Percentiles rank a stretch among this genome's conserved stretches.
These are phyloP conservation scores for Hanseniaspora thailandica DNA, from an alignment of 805 yeast species.

Conservation along the genomic window DNA sequence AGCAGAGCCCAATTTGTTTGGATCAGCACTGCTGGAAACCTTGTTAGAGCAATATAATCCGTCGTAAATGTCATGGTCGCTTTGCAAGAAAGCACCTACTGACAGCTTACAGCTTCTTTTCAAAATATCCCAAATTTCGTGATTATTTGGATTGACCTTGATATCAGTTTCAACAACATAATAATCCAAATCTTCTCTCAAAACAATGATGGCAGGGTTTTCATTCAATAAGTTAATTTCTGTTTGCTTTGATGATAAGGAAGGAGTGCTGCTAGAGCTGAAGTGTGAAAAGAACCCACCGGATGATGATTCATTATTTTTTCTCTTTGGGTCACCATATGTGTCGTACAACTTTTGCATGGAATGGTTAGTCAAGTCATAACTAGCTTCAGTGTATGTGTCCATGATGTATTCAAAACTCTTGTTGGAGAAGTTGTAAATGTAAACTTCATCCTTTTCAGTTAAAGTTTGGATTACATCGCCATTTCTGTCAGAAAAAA, in stretches of 20 bases:
- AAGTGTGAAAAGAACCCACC: slow-evolving; percentile 23
- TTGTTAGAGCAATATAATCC: slow-evolving; percentile 44
- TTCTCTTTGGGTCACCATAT: slow-evolving; percentile 17
- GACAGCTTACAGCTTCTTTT: slow-evolving; percentile 58
- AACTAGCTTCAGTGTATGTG: slow-evolving; percentile 57
- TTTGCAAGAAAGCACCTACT: slow-evolving; percentile 56
- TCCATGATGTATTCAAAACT: slow-evolving; percentile 77
- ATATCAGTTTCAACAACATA: slow-evolving; percentile 72
- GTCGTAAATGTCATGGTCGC: slow-evolving; percentile 53
- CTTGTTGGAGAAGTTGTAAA: slow-evolving; percentile 65
- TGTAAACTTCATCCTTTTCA: slow-evolving; percentile 67
- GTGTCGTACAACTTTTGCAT: slow-evolving; percentile 32
- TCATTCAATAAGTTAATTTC: slow-evolving; percentile 39
- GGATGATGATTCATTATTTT: background rate
- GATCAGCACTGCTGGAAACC: slow-evolving; percentile 21
- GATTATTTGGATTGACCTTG: slow-evolving; percentile 39
- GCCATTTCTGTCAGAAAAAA: slow-evolving; percentile 65
- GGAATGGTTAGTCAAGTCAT: slow-evolving; percentile 37
- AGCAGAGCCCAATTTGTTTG: slow-evolving; percentile 59
- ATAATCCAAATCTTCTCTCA: slow-evolving; percentile 87
- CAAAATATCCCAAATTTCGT: slow-evolving; percentile 31
- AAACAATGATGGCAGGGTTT: slow-evolving; percentile 81
- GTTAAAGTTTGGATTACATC: slow-evolving; percentile 68
- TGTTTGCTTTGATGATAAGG: slow-evolving; percentile 17
- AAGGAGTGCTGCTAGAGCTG: slow-evolving; percentile 19